Base-by-base conservation (phyloP, 2,329 filamentous ascomycete genomes). In the Cordyceps militaris region DNA sequence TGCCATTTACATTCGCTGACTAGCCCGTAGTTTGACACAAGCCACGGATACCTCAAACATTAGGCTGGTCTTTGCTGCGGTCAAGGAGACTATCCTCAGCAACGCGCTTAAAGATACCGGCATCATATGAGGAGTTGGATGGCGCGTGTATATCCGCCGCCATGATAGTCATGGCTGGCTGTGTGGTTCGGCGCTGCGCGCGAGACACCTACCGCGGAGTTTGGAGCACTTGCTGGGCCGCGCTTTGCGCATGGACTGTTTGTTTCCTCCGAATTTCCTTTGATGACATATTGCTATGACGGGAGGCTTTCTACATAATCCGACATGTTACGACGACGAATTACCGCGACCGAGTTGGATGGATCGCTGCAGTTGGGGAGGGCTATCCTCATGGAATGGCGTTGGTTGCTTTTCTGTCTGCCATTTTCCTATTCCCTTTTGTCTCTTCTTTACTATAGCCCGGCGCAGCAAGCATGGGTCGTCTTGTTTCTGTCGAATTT, bases 31-130 rank as follows among this genome's bases (percentile, higher is more conserved):
- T 74, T 83, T 99, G 61, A 99, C 94, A 34, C 94, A 99, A 87
- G 94, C 94, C 47, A 99, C 94, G 62, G 94, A 99, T 72, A 99
- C 94, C 4, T 97, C 92, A 54, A 99, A 99, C 69, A 97, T 99
- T 67, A 89, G 94, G 63, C 82, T 99, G 38, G 94, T 99, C 49
- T 99, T 99, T 74, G 94, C 93, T 34, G 94, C 94, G 9, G 94
- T 99, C 60, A 99, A 99, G 73, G 94, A 99, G 76, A 99, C 94
- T 34, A 99, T 99, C 68, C 77, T 99, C 65, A 96, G 97, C 74
- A 99, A 99, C 71, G 94, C 94, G 49, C 82, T 99, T 65, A 97
- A 96, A 76, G 94, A 99, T 73, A 97, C 94, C 23, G 94, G 94
- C 65, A 97, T 99, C 72, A 84, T 99, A 66, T 91, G 74, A 87